phyloP scores from a whole-genome alignment of 225 moss, liverwort and hornwort species.

The Antitrichia curtipendula region DNA sequence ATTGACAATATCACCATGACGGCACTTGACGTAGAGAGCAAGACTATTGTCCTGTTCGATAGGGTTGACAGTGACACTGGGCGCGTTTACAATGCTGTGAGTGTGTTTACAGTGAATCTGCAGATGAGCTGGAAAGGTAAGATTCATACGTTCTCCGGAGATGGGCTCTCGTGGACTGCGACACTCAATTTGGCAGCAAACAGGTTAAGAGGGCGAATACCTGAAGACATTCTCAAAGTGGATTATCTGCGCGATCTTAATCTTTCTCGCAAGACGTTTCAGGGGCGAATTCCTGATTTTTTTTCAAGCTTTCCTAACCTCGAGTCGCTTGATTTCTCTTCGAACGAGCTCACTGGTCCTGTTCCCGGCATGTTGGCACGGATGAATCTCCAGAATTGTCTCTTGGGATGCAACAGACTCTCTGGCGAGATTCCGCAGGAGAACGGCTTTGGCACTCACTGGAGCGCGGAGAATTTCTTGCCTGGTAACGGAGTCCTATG shows the following conservation, averaged over 20 bases:
- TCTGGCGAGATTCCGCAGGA: neutral
- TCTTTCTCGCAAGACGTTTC: neutral
- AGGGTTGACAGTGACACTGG: neutral
- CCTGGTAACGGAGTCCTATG: neutral
- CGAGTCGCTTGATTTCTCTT: conserved; percentile 1
- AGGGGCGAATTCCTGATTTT: neutral
- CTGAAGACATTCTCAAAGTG: neutral
- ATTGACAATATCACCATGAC: neutral
- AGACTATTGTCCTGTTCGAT: neutral
- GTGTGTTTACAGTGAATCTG: neutral
- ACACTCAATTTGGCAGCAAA: neutral
- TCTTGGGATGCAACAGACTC: neutral
- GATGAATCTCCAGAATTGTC: neutral
- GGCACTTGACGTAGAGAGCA: neutral
- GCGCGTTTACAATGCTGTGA: too few species aligned
- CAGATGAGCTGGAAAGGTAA: neutral
- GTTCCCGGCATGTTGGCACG: neutral
- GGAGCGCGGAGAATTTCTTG: neutral
- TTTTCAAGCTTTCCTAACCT: neutral
- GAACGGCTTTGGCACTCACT: neutral
- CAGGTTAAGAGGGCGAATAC: neutral
- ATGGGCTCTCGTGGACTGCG: neutral
- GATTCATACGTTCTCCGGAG: neutral
- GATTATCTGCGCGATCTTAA: neutral
- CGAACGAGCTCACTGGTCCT: neutral